These are phyloP conservation scores for Penicillium hesseltinei DNA, from an alignment of 2,329 filamentous ascomycete genomes.

Conservation along the genomic window DNA sequence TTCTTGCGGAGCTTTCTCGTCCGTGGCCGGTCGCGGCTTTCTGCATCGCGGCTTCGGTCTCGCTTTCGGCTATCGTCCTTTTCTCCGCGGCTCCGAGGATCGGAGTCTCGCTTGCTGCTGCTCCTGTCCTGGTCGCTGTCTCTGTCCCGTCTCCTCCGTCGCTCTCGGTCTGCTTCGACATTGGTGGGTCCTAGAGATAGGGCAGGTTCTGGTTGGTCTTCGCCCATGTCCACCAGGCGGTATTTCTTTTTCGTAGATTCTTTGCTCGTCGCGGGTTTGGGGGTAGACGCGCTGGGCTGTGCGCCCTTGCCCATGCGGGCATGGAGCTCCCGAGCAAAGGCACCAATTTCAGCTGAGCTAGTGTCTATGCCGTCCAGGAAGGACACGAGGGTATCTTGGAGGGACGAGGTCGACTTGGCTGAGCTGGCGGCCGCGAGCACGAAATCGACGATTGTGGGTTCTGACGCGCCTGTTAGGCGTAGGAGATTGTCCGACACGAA, in stretches of 20 bases:
- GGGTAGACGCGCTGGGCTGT: conserved; percentile 14
- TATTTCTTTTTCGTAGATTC: conserved; percentile 50
- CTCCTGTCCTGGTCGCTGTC: conserved; percentile 26
- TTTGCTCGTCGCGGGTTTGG: conserved; percentile 21
- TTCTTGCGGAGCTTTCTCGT: conserved; percentile 53
- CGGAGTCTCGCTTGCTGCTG: conserved; percentile 19
- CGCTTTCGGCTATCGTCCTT: conserved; percentile 41
- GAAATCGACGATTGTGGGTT: conserved; percentile 57
- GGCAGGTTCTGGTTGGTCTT: conserved; percentile 39
- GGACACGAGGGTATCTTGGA: conserved; percentile 52
- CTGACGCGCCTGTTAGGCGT: conserved; percentile 55
- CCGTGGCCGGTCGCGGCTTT: conserved; percentile 43
- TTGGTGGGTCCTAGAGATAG: conserved; percentile 32
- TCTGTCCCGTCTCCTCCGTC: conserved; percentile 21
- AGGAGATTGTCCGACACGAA: conserved; percentile 53
- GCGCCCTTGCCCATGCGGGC: conserved; percentile 27
- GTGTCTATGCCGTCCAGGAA: conserved; percentile 49
- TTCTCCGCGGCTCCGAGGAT: conserved; percentile 26
- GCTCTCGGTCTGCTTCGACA: conserved; percentile 38
- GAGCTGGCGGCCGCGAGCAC: conserved; percentile 54
- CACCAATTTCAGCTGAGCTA: conserved; percentile 44
- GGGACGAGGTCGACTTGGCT: conserved; percentile 47
- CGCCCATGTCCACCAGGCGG: conserved; percentile 55
- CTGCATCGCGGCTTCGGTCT: conserved; percentile 37
- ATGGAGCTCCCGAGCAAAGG: conserved; percentile 51